Evolutionary conservation across 441 rosid genomes (phyloP).

Genomic region (Adansonia madagascariensis): DNA sequence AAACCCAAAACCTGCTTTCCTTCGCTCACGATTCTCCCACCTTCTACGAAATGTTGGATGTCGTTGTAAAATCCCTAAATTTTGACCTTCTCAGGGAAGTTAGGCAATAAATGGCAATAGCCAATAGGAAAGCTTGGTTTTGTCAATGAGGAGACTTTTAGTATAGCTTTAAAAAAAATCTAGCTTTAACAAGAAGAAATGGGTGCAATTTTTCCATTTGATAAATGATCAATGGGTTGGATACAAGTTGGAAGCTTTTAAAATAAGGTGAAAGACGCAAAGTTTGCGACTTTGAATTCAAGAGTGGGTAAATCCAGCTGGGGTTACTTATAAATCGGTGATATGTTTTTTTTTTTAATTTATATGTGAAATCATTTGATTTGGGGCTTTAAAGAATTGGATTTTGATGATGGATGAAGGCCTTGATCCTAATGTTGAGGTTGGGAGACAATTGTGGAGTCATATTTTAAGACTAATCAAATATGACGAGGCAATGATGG

Average conservation of each 20-base stretch:
- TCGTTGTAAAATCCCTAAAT: no score
- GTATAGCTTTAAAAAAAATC: no score
- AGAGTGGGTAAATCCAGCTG: constrained; percentile 46
- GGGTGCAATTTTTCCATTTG: no score
- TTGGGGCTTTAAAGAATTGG: constrained; percentile 54
- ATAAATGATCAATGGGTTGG: no score
- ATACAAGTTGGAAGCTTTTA: not conserved
- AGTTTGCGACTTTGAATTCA: constrained; percentile 40
- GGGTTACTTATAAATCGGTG: constrained; percentile 52
- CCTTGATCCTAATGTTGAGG: constrained; percentile 50
- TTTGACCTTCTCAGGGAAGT: constrained; percentile 41
- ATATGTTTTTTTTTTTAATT: no score
- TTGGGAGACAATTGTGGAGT: constrained; percentile 57
- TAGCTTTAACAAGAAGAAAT: no score
- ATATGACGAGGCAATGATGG: constrained; percentile 63
- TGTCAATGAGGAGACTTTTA: no score
- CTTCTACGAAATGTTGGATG: no score
- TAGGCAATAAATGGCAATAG: constrained; percentile 33
- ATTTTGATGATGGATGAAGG: constrained; percentile 78
- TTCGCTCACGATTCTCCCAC: constrained; percentile 46
- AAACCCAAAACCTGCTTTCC: constrained; percentile 46
- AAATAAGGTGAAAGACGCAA: constrained; percentile 31
- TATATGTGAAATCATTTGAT: no score
- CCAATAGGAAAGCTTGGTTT: no score
- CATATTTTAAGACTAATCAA: constrained; percentile 57